Evolutionary conservation across 345 rosid genomes (phyloP), one percentile per base, ranked within the genome.

Genomic region (Aegle marmelos): DNA sequence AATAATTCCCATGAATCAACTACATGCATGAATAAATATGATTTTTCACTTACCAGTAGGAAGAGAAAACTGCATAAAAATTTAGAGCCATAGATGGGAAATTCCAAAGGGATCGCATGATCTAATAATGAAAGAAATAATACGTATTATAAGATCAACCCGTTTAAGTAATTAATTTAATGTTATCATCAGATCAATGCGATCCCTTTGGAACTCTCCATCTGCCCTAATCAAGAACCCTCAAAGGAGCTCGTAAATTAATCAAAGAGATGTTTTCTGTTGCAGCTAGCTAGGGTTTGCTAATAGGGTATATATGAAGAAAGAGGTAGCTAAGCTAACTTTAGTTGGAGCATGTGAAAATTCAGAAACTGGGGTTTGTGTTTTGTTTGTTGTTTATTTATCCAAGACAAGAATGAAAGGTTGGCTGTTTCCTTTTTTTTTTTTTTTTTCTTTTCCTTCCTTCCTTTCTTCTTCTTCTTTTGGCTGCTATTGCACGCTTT

Each of bases 181-280:
- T 4, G 7, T 4, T 3, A 24, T 30, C 81, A 83, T 84, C 70
- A 82, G 88, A 89, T 87, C 92, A 89, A 89, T 89, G 92, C 92
- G 91, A 89, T 89, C 92, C 92, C 92, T 89, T 89, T 86, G 92
- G 92, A 89, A 80, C 79, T 76, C 74, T 81, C 89, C 88, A 89
- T 56, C 85, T 80, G 87, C 90, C 67, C 92, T 83, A 89, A 65
- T 65, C 45, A 65, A 56, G 67, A 62, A 68, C 31, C 7, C 57
- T 6, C 8, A 13, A 27, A 6, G 24, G 13, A 19, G 5, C 73
- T 30, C 9, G 33, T 1, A 48, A 19, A 27, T 41, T 41, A 45
- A 41, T 24, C 5, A 31, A 30, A 53, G 33, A 70, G 37, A 50
- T 1, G 57, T 19, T 3, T 30, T 28, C 17, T 41, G 36, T 1